phyloP scores from a whole-genome alignment of 2,329 filamentous ascomycete genomes.

The Dissoconium aciculare region DNA sequence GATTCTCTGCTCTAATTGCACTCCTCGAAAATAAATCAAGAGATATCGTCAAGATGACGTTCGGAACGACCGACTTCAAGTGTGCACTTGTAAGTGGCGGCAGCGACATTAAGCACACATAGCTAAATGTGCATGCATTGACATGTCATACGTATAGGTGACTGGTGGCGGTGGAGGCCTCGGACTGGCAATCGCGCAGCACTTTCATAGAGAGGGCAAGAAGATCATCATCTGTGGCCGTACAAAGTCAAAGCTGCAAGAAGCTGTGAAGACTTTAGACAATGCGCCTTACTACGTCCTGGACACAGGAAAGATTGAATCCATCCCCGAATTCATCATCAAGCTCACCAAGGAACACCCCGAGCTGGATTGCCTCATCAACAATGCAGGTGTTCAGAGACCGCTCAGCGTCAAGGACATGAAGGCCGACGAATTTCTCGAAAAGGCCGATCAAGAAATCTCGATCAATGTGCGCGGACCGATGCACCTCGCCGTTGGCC shows the following conservation, averaged over 20 bases:
- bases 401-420: conserved; percentile 34
- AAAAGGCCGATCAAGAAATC: conserved; percentile 42
- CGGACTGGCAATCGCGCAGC: conserved; percentile 34
- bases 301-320: conserved; percentile 34
- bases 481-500: conserved; percentile 38
- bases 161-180: conserved; percentile 41
- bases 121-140: conserved; percentile 3
- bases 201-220: conserved; percentile 33
- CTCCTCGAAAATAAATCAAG: not conserved
- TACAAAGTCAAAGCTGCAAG: conserved; percentile 39
- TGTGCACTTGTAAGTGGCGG: conserved; percentile 1
- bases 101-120: not conserved
- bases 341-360: conserved; percentile 36
- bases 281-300: conserved; percentile 38
- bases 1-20: not conserved
- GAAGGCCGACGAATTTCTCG: conserved; percentile 28
- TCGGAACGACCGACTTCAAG: not conserved
- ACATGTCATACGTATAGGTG: conserved; percentile 15
- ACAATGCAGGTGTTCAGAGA: conserved; percentile 45
- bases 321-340: conserved; percentile 33
- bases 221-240: conserved; percentile 40
- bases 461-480: conserved; percentile 44
- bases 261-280: conserved; percentile 30
- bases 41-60: not conserved
- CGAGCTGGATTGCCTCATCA: conserved; percentile 43